Base-by-base conservation (phyloP, 2,329 filamentous ascomycete genomes). In the Verticillium nubilum region DNA sequence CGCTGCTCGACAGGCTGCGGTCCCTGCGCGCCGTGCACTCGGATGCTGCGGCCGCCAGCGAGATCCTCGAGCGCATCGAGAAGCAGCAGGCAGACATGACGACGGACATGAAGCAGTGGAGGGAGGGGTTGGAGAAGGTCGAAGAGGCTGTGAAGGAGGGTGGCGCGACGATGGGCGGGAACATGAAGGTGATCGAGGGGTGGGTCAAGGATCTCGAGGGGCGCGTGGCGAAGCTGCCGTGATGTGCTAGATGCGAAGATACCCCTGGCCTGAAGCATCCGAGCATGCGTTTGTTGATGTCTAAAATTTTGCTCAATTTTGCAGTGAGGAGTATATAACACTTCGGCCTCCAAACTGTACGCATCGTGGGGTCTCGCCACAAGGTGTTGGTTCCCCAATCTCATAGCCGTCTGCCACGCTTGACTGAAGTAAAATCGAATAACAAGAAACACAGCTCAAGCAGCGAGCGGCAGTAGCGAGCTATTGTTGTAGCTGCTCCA, bases 161-260 rank as follows among this genome's bases (percentile, higher is more conserved):
- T 4, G 88, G 90, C 69, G 78, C 78, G 28, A 82, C 86, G 4
- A 89, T 96, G 78, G 85, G 85, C 64, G 84, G 82, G 56, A 99
- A 99, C 73, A 87, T 93, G 73, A 87, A 89, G 67, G 83, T 90
- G n/a, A 88, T 98, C 62, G 90, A 94, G 65, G 86, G 85, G 47
- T 97, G 93, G 92, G 91, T 98, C 4, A 91, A 90, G 73, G 91
- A 89, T 59, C 75, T 99, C 58, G 94, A 98, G 76, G 84, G 80
- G 67, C 89, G 90, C 73, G 81, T 97, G 72, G 82, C 82, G 61
- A 82, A 81, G 66, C 72, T 89, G 70, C 78, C 78, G 61, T 78
- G 65, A 63, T 62, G 61, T 61, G 60, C 64, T 58, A 54, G 62
- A 64, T 64, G 56, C 60, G 66, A 61, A 73, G 73, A 76, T 76